Conservation (phyloP, 345 rosid genomes). For the Populus pruinosa region DNA sequence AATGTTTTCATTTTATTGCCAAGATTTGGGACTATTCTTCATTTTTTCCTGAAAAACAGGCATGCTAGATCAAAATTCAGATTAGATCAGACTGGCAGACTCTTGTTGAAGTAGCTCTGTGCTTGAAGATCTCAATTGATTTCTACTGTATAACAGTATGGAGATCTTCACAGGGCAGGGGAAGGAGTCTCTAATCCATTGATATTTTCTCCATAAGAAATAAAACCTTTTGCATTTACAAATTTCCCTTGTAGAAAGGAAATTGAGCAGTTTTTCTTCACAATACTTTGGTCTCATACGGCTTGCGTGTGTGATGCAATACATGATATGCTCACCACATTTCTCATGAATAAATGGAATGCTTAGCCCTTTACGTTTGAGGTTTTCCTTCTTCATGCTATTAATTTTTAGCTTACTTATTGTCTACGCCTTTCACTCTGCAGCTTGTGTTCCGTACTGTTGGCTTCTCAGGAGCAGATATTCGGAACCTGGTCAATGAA, state of each 20-base stretch:
- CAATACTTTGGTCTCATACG: background rate
- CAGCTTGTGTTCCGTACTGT: conserved; percentile 95
- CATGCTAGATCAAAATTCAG: background rate
- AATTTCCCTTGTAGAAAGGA: background rate
- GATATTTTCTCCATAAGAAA: background rate
- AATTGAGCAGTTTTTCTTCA: background rate
- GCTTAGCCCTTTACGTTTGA: background rate
- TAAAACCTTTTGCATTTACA: background rate
- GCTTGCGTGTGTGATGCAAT: background rate
- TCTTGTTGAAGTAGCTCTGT: background rate
- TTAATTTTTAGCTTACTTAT: conserved; percentile 5
- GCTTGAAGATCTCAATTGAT: too few relatives aligned
- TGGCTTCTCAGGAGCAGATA: conserved; percentile 97
- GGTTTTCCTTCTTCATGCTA: background rate
- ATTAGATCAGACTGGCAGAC: background rate
- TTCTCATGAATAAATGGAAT: background rate
- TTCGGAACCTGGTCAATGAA: conserved; percentile 91
- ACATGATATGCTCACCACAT: background rate
- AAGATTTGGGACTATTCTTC: background rate
- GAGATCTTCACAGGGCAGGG: too few relatives aligned
- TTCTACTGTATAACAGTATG: too few relatives aligned
- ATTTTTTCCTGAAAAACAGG: background rate
- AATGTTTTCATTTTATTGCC: background rate
- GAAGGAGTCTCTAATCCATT: background rate
- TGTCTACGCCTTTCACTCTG: conserved; percentile 7